Conservation (phyloP, 2,329 filamentous ascomycete genomes). For the Corinectria fuckeliana region DNA sequence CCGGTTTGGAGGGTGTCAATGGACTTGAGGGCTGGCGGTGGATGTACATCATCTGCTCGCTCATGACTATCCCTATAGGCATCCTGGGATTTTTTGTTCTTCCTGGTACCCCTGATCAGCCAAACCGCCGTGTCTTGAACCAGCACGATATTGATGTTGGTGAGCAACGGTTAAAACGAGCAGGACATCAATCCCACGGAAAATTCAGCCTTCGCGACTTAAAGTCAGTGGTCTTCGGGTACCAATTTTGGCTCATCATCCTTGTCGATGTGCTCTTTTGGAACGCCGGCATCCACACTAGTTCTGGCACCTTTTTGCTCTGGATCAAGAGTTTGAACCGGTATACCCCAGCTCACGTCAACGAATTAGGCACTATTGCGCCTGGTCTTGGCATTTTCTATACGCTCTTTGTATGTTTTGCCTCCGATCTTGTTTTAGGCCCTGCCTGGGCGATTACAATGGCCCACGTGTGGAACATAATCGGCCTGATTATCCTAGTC, state of each 20-base stretch:
- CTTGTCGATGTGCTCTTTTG: conserved; percentile 62
- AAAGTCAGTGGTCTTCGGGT: conserved; percentile 46
- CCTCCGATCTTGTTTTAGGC: conserved; percentile 59
- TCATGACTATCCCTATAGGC: conserved; percentile 62
- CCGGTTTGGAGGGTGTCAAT: conserved; percentile 49
- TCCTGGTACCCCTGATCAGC: conserved; percentile 53
- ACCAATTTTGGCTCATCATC: conserved; percentile 58
- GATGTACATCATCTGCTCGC: conserved; percentile 61
- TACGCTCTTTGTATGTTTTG: conserved; percentile 59
- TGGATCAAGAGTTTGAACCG: conserved; percentile 64
- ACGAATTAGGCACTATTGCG: conserved; percentile 58
- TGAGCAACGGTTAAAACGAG: conserved; percentile 50
- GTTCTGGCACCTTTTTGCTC: conserved; percentile 58
- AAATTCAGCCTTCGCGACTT: conserved; percentile 43
- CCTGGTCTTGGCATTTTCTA: conserved; percentile 65
- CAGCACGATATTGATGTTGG: conserved; percentile 55
- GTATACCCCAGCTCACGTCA: conserved; percentile 54
- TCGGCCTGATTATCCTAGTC: conserved; percentile 59
- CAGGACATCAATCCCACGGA: conserved; percentile 48
- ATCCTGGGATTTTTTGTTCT: conserved; percentile 58
- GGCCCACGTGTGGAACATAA: conserved; percentile 56
- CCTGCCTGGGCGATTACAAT: conserved; percentile 62
- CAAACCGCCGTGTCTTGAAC: conserved; percentile 54
- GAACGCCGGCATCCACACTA: conserved; percentile 57
- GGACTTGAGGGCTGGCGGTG: conserved; percentile 60